phyloP scores from a whole-genome alignment of 2,329 filamentous ascomycete genomes.

The Ophiostoma tasmaniense region DNA sequence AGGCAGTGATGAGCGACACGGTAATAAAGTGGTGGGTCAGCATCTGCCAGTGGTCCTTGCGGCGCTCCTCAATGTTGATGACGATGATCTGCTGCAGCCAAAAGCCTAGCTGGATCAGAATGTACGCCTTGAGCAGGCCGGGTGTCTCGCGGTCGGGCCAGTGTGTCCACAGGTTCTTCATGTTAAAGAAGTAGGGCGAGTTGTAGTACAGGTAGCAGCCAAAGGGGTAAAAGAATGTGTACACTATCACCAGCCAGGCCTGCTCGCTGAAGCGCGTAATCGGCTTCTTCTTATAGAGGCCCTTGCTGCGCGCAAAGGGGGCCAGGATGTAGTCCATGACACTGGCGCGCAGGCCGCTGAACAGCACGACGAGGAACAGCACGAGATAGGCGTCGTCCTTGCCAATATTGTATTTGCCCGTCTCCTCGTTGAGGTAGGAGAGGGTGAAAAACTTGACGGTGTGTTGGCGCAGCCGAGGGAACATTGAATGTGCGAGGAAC shows the following conservation, averaged over 20 bases:
- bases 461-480: constrained; percentile 68
- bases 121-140: constrained; percentile 76
- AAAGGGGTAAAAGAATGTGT: constrained; percentile 68
- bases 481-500: constrained; percentile 70
- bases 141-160: constrained; percentile 74
- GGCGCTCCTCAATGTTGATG: constrained; percentile 85
- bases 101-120: constrained; percentile 82
- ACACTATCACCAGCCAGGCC: constrained; percentile 83
- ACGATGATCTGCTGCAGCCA: constrained; percentile 92
- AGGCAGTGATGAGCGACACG: constrained; percentile 66
- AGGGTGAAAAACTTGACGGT: constrained; percentile 85
- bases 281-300: constrained; percentile 68
- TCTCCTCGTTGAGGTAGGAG: constrained; percentile 66
- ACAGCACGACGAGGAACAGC: constrained; percentile 67
- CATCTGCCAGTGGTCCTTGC: constrained; percentile 97
- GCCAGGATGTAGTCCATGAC: constrained; percentile 81
- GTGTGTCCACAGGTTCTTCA: constrained; percentile 70
- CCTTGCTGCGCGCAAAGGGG: constrained; percentile 63
- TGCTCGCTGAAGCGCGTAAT: constrained; percentile 85
- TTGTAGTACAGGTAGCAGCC: constrained; percentile 79
- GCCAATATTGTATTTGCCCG: constrained; percentile 66
- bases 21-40: constrained; percentile 91
- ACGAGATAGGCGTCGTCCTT: constrained; percentile 73
- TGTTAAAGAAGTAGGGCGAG: constrained; percentile 69
- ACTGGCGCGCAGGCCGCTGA: constrained; percentile 77